Conservation (phyloP, 2,329 filamentous ascomycete species). For the Madurella fahalii region DNA sequence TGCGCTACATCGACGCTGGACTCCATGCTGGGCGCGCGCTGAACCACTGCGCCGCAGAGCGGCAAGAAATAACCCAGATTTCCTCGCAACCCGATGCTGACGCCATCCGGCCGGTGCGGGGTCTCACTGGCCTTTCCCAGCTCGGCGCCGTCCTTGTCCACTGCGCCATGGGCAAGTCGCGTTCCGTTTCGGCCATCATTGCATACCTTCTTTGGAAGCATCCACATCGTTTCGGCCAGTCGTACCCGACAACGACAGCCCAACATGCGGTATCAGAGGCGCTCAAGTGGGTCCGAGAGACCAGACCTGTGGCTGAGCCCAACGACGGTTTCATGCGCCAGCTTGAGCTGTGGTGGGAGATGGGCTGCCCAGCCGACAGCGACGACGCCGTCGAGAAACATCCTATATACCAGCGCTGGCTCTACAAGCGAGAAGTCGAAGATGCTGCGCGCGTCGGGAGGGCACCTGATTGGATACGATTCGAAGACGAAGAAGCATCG, state of each 20-base stretch:
- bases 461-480: slow-evolving; percentile 78
- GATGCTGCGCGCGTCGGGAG: slow-evolving; percentile 65
- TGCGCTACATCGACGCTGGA: slow-evolving; percentile 78
- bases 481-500: slow-evolving; percentile 65
- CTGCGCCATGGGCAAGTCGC: slow-evolving; percentile 95
- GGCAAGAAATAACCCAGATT: not conserved
- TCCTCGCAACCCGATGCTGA: not conserved
- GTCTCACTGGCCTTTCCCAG: not conserved
- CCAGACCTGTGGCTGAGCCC: slow-evolving; percentile 76
- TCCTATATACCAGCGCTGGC: slow-evolving; percentile 73
- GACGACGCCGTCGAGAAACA: slow-evolving; percentile 55
- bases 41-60: not conserved
- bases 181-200: slow-evolving; percentile 77
- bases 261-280: slow-evolving; percentile 55
- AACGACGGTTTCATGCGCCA: slow-evolving; percentile 91
- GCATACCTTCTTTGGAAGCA: slow-evolving; percentile 77
- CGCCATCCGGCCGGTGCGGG: not conserved
- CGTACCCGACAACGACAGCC: slow-evolving; percentile 40
- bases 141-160: slow-evolving; percentile 51
- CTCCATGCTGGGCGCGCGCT: slow-evolving; percentile 38
- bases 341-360: slow-evolving; percentile 79
- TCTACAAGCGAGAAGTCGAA: slow-evolving; percentile 52
- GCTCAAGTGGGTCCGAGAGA: slow-evolving; percentile 63
- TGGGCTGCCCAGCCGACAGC: slow-evolving; percentile 68
- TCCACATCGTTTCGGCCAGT: slow-evolving; percentile 49